phyloP scores from a whole-genome alignment of 73 alveolate genomes.

The Loxodes magnus region DNA sequence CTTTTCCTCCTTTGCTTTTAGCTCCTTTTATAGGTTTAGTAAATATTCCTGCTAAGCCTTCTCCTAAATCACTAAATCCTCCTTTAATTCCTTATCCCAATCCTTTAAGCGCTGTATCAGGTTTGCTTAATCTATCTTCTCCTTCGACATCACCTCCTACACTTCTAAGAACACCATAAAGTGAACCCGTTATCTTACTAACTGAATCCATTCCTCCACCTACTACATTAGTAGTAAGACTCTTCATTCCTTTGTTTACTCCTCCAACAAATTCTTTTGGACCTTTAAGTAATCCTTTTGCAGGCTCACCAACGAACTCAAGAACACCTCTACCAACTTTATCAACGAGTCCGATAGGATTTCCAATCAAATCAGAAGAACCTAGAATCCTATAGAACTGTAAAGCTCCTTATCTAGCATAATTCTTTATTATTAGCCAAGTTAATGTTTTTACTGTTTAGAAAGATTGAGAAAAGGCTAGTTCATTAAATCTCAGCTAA shows the following conservation, averaged over 20 bases:
- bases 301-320: conserved; percentile 84
- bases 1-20: conserved; percentile 65
- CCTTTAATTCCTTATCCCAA: conserved; percentile 71
- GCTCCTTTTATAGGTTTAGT: conserved; percentile 64
- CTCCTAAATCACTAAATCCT: conserved; percentile 60
- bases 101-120: conserved; percentile 76
- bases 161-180: conserved; percentile 71
- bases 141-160: conserved; percentile 58
- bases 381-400: conserved; percentile 75
- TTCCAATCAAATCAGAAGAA: conserved; percentile 68
- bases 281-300: conserved; percentile 76
- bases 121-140: conserved; percentile 25
- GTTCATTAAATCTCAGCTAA: conserved; percentile 35
- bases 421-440: conserved; percentile 25
- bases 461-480: conserved; percentile 26
- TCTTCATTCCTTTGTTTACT: conserved; percentile 70
- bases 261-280: conserved; percentile 87
- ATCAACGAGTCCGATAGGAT: conserved; percentile 84
- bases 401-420: conserved; percentile 51
- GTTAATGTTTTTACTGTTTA: conserved; percentile 12
- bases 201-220: conserved; percentile 75
- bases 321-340: conserved; percentile 85
- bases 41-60: conserved; percentile 76
- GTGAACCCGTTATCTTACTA: conserved; percentile 76
- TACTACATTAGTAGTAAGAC: conserved; percentile 57